Percentiles rank a stretch among this genome's conserved stretches.
Conservation (phyloP, 345 rosid species). For the Mangifera indica region DNA sequence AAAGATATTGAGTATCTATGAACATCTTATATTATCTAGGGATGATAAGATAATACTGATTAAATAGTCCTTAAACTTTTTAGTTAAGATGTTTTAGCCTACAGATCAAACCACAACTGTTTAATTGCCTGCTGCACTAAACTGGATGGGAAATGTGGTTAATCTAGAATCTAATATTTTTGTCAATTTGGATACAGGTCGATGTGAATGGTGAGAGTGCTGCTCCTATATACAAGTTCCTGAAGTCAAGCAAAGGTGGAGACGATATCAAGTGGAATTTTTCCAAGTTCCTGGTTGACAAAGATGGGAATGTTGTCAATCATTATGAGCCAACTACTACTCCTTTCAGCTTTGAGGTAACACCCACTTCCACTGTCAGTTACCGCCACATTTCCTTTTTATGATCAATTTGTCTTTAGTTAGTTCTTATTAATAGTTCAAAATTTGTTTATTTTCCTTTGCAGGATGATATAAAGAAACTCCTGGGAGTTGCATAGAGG, state of each 20-base stretch:
- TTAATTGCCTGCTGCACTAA: background rate
- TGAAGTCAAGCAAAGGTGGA: constrained; percentile 84
- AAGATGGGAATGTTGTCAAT: constrained; percentile 69
- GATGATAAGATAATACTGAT: too few relatives aligned
- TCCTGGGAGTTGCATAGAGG: constrained; percentile 39
- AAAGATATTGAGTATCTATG: too few relatives aligned
- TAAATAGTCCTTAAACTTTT: too few relatives aligned
- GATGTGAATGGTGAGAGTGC: constrained; percentile 79
- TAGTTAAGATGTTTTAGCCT: too few relatives aligned
- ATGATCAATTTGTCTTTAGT: background rate
- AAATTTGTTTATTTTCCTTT: constrained; percentile 5
- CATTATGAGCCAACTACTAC: constrained; percentile 93
- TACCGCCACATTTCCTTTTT: background rate
- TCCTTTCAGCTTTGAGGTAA: constrained; percentile 90
- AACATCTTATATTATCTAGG: too few relatives aligned
- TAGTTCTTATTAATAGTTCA: background rate
- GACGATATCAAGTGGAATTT: constrained; percentile 85
- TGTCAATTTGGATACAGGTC: constrained; percentile 39
- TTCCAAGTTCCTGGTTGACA: constrained; percentile 75
- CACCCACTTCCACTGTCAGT: background rate
- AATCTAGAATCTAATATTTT: background rate
- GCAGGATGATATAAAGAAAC: constrained; percentile 82
- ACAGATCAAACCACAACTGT: background rate
- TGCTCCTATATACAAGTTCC: constrained; percentile 81
- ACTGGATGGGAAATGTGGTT: background rate